Evolutionary conservation across 2,329 filamentous ascomycete species (phyloP), one percentile per base, ranked within the genome.

Genomic region (Neofusicoccum umdonicola): DNA sequence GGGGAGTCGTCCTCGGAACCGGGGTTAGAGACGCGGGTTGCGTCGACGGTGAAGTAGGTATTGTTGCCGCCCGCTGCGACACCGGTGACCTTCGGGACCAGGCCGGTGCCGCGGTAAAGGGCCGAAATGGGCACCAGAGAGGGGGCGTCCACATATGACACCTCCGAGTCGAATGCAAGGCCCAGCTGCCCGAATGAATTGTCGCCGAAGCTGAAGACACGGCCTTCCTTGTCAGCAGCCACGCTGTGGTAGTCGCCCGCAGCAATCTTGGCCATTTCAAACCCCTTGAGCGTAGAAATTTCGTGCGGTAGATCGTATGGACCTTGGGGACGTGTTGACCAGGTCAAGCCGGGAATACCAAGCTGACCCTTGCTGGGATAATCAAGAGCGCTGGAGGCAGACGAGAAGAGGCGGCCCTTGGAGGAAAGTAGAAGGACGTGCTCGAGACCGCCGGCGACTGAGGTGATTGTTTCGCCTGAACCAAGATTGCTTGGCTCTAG

Each of bases 111-210:
- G 50, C 83, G 81, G 76, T 97, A 97, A 5, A 96, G 86, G 67
- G 85, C 86, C 66, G 87, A 85, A 44, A 91, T 84, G 0, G 91
- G 85, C 2, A 98, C 75, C 5, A 88, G 83, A 3, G 88, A 86
- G 0, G 95, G 93, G 0, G 84, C 83, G 68, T 94, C 90, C 27
- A 90, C 81, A 65, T 80, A 85, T 7, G 86, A 82, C 15, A 86
- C 81, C 34, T 89, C 85, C 0, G 84, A 75, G 56, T 87, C 87
- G 62, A 85, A 86, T 58, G 92, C 87, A 70, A 94, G 88, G n/a
- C 94, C 94, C 3, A 98, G 84, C 77, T 98, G 95, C n/a, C 95
- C 95, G 48, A 87, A 86, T 0, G 88, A 88, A 78, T 98, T 98
- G 76, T 98, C 93, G 42, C 95, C 95, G 79, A 96, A 98, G 6